These are phyloP conservation scores for Leptographium galeiforme DNA, from an alignment of 2,329 filamentous ascomycete species.

Conservation along the genomic window DNA sequence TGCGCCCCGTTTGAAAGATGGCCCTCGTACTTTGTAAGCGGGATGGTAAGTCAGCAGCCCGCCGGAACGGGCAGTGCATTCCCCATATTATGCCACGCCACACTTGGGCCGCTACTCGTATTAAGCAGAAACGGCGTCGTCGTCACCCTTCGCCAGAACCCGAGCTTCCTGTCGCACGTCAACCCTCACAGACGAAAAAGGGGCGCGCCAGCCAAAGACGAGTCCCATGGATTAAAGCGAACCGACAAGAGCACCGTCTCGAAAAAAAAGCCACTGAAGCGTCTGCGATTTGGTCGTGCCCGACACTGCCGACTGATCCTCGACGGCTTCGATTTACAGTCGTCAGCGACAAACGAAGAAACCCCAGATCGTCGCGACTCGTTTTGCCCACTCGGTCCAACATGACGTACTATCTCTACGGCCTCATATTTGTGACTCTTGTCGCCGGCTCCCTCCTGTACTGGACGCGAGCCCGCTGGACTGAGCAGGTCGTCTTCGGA, in stretches of 20 bases:
- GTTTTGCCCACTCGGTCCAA: conserved; percentile 10
- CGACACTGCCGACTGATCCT: neutral
- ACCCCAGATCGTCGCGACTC: too few species aligned
- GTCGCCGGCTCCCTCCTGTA: conserved; percentile 63
- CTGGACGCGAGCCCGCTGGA: conserved; percentile 68
- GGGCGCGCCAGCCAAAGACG: neutral
- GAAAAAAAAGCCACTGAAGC: neutral
- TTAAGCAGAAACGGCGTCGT: neutral
- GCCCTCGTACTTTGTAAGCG: neutral
- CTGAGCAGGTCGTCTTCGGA: conserved; percentile 48
- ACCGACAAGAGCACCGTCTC: neutral
- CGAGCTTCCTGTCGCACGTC: neutral
- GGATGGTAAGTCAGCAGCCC: neutral
- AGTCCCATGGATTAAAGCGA: neutral
- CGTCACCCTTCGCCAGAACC: neutral
- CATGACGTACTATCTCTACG: conserved; percentile 76
- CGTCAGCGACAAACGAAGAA: neutral
- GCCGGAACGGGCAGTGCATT: neutral
- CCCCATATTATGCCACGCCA: neutral
- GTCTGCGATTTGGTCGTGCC: neutral
- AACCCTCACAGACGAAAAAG: neutral
- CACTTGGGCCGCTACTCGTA: too few species aligned
- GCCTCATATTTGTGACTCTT: conserved; percentile 57
- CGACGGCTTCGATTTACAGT: too few species aligned
- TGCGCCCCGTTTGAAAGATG: neutral